These are phyloP conservation scores for Morella rubra DNA, from an alignment of 306 rosid species.

Conservation along the genomic window DNA sequence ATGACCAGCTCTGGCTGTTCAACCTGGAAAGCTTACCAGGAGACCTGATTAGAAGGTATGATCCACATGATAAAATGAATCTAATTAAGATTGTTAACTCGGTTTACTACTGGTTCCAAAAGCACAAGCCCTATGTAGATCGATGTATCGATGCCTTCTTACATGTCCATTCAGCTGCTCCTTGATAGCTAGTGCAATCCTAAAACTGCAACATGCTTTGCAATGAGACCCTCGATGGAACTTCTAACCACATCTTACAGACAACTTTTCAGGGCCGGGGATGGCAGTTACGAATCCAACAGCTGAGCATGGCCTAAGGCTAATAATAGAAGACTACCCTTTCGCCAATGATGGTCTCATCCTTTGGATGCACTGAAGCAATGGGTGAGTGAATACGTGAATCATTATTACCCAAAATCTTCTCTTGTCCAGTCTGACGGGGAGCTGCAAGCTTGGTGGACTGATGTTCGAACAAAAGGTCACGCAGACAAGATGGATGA, in stretches of 20 bases:
- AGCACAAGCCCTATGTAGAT: no score
- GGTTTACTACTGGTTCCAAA: neutral
- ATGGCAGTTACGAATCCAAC: conserved; percentile 42
- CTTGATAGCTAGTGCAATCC: no score
- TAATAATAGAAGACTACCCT: conserved; percentile 27
- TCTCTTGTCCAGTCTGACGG: neutral
- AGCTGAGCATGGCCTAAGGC: conserved; percentile 32
- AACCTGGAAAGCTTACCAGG: conserved; percentile 42
- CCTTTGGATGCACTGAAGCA: conserved; percentile 22
- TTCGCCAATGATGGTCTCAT: conserved; percentile 40
- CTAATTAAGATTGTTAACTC: neutral
- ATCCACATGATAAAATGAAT: neutral
- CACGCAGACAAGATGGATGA: conserved; percentile 16
- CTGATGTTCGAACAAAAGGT: conserved; percentile 14
- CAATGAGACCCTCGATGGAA: no score
- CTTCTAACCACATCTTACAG: no score
- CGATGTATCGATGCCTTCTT: no score
- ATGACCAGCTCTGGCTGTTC: conserved; percentile 36
- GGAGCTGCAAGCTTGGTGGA: conserved; percentile 24
- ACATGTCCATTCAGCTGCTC: no score
- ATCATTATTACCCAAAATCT: conserved; percentile 11
- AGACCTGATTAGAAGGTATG: conserved; percentile 40
- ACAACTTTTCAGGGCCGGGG: conserved; percentile 22
- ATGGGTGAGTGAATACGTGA: conserved; percentile 20
- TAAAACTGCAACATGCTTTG: no score